These are phyloP conservation scores for Blastomyces silverae DNA, from an alignment of 2,329 filamentous ascomycete genomes.

Conservation along the genomic window DNA sequence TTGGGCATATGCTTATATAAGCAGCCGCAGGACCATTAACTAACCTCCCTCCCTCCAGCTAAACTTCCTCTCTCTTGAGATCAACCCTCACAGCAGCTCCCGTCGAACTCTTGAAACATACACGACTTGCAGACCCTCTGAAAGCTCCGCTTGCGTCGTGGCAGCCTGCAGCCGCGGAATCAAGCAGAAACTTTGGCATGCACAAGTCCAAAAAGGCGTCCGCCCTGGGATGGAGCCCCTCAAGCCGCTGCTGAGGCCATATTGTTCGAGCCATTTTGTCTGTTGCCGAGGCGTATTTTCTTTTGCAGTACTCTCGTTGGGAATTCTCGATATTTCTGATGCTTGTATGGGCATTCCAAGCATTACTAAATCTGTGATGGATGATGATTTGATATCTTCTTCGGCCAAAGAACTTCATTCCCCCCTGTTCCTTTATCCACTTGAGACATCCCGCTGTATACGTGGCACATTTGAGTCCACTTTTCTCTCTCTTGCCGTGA, in stretches of 20 bases:
- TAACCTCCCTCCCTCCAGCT: too few relatives aligned
- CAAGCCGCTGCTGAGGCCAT: background rate
- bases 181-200: background rate
- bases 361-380: background rate
- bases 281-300: background rate
- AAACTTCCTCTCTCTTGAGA: too few relatives aligned
- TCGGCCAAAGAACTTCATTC: background rate
- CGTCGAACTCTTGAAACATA: background rate
- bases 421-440: background rate
- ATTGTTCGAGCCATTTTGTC: background rate
- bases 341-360: background rate
- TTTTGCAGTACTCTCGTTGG: background rate
- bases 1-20: background rate
- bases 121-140: background rate
- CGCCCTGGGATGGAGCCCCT: background rate
- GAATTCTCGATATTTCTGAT: slow-evolving; percentile 1
- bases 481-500: background rate
- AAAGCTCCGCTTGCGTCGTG: background rate
- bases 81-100: too few relatives aligned
- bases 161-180: background rate
- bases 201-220: background rate
- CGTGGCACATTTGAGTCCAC: background rate
- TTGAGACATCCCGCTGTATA: background rate
- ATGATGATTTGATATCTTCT: background rate
- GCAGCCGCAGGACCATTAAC: background rate